These are phyloP conservation scores for Phytophthora ohioensis DNA, from an alignment of 352 stramenopile species.

Conservation along the genomic window DNA sequence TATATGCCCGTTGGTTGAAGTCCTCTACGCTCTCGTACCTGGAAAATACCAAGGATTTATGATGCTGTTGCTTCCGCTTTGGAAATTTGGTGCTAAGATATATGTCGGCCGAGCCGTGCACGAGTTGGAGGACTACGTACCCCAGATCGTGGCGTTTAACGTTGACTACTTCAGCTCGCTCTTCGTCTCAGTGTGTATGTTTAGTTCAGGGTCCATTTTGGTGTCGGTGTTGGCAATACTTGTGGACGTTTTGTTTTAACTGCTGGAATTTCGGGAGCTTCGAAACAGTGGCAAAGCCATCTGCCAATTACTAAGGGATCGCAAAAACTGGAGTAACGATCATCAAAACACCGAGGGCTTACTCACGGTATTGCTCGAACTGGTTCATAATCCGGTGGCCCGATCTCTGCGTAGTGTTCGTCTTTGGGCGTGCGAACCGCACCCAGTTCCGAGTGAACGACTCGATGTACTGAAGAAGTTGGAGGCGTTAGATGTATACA, in stretches of 20 bases:
- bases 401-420: not conserved
- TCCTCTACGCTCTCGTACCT: constrained; percentile 6
- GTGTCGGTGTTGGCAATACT: constrained; percentile 11
- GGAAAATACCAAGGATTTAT: constrained; percentile 9
- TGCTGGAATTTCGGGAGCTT: constrained; percentile 16
- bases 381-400: no score
- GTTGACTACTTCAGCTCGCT: constrained; percentile 26
- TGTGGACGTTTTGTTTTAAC: not conserved
- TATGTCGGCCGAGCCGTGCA: not conserved
- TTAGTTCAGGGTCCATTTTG: constrained; percentile 4
- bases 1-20: constrained; percentile 7
- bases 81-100: constrained; percentile 20
- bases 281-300: constrained; percentile 2
- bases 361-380: no score
- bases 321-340: no score
- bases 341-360: no score
- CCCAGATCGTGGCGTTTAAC: constrained; percentile 17
- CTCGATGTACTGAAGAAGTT: not conserved
- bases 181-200: constrained; percentile 30
- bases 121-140: constrained; percentile 13
- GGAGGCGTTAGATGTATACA: not conserved
- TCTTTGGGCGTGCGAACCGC: constrained; percentile 6
- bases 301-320: not conserved
- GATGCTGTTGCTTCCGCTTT: constrained; percentile 8
- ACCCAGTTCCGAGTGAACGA: not conserved